Conservation (phyloP, 768 basidiomycete genomes). For the Boletus speciosus region DNA sequence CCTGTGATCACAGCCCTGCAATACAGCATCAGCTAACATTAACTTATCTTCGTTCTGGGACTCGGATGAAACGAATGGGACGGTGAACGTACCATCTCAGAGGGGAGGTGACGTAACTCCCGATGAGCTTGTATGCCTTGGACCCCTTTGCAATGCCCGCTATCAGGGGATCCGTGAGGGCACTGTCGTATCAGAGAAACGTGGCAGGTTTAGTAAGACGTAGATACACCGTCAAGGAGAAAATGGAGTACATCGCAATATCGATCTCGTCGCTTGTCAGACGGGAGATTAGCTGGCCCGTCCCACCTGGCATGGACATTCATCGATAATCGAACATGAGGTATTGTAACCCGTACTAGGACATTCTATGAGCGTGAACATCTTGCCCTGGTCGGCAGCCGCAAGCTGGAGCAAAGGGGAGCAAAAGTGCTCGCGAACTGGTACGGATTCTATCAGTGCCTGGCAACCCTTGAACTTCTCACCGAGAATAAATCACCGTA, state of each 20-base stretch:
- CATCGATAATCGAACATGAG: slow-evolving; percentile 20
- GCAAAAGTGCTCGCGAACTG: slow-evolving; percentile 87
- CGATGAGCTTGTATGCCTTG: slow-evolving; percentile 83
- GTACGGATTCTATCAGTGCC: slow-evolving; percentile 4
- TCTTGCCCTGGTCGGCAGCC: slow-evolving; percentile 59
- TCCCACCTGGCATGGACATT: slow-evolving; percentile 55
- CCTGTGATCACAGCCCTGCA: slow-evolving; percentile 91
- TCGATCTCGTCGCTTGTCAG: slow-evolving; percentile 77
- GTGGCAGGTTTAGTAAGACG: not conserved
- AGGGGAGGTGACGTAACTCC: slow-evolving; percentile 87
- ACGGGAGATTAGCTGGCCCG: slow-evolving; percentile 77
- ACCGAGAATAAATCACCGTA: slow-evolving; percentile 22
- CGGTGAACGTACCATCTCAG: slow-evolving; percentile 65
- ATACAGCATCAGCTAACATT: not conserved
- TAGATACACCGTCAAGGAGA: slow-evolving; percentile 1
- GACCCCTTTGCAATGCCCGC: slow-evolving; percentile 92
- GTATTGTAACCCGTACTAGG: slow-evolving; percentile 52
- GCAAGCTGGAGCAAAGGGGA: slow-evolving; percentile 88
- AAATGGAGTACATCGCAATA: slow-evolving; percentile 59
- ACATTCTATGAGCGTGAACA: slow-evolving; percentile 85
- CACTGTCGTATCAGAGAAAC: slow-evolving; percentile 41
- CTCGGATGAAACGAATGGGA: not conserved
- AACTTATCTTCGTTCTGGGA: not conserved
- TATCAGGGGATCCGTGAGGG: slow-evolving; percentile 86
- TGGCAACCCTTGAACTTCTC: not conserved